phyloP scores from a whole-genome alignment of 2,329 filamentous ascomycete genomes.

The Epichloe gansuensis region DNA sequence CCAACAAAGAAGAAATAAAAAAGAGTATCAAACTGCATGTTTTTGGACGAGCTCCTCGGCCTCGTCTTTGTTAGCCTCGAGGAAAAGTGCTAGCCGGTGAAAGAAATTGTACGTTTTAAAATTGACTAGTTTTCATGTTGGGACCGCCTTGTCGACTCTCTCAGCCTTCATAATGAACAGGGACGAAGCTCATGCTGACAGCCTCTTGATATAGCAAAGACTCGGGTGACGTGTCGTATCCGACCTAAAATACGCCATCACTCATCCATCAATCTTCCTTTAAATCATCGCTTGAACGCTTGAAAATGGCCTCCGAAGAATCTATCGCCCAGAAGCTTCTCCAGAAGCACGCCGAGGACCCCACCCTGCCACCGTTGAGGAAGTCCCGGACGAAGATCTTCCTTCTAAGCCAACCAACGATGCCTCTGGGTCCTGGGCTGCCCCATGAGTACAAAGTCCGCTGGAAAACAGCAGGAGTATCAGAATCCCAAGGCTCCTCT shows the following conservation, averaged over 20 bases:
- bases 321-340: conserved; percentile 51
- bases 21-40: conserved; percentile 1
- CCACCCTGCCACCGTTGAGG: conserved; percentile 62
- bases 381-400: conserved; percentile 69
- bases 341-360: conserved; percentile 45
- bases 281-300: not conserved
- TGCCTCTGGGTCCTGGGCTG: conserved; percentile 33
- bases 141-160: too few species aligned
- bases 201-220: not conserved
- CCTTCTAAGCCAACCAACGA: conserved; percentile 38
- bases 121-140: not conserved
- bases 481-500: conserved; percentile 35
- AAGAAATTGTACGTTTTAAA: not conserved
- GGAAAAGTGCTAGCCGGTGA: not conserved
- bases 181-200: not conserved
- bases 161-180: too few species aligned
- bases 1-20: not conserved
- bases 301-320: conserved; percentile 36
- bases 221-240: not conserved
- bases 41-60: not conserved
- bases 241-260: not conserved
- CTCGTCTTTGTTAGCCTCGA: not conserved
- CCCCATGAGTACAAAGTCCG: conserved; percentile 48
- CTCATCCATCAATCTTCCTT: not conserved
- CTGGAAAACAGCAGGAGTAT: conserved; percentile 55